Percentiles rank a stretch among this genome's conserved stretches.
phyloP scores from a whole-genome alignment of 179 eudicot genomes.

The Spinacia oleracea region DNA sequence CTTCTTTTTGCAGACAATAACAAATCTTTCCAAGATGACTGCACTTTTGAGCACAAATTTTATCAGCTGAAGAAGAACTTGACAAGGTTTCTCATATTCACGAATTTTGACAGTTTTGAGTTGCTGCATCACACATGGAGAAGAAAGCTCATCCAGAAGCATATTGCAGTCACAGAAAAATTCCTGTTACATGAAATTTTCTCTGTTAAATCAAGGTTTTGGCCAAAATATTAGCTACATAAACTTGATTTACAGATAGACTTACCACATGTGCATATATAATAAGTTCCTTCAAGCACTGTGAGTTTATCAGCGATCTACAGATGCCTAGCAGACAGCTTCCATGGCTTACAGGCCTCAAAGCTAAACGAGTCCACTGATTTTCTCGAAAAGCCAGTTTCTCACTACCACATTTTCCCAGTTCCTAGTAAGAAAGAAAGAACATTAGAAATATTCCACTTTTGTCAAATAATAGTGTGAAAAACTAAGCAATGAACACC shows the following conservation, averaged over 20 bases:
- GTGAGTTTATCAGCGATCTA: background rate
- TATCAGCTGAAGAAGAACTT: constrained; percentile 11
- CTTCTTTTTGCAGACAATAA: background rate
- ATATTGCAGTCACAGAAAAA: constrained; percentile 3
- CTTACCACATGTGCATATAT: constrained; percentile 7
- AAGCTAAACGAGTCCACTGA: background rate
- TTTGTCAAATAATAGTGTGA: too few relatives aligned
- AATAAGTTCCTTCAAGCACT: background rate
- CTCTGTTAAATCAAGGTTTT: background rate
- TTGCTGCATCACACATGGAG: background rate
- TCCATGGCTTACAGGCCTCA: background rate
- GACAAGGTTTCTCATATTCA: constrained; percentile 2
- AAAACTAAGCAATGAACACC: too few relatives aligned
- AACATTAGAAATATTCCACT: too few relatives aligned
- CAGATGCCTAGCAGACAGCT: background rate
- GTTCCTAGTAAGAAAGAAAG: too few relatives aligned
- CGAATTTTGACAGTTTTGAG: constrained; percentile 12
- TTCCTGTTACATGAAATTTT: background rate
- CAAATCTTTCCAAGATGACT: constrained; percentile 8
- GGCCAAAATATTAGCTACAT: background rate
- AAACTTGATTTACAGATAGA: background rate
- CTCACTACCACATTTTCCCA: background rate
- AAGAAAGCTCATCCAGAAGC: background rate
- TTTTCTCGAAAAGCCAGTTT: background rate
- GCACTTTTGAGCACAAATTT: constrained; percentile 27